Evolutionary conservation across 1,284 basidiomycete genomes (phyloP).

Genomic region (Ganoderma lingzhi): DNA sequence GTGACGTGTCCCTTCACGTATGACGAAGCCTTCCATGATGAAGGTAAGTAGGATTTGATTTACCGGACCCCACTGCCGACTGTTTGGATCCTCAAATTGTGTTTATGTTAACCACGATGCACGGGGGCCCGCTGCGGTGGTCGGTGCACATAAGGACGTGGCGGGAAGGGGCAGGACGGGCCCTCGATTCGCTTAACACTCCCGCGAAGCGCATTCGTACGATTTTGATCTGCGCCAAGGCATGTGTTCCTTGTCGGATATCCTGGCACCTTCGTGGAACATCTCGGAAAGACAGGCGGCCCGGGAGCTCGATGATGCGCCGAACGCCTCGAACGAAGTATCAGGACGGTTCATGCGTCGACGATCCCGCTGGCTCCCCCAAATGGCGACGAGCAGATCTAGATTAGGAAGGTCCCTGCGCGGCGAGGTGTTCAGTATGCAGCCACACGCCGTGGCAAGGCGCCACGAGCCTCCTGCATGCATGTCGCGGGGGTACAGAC

Average conservation of each 20-base stretch:
- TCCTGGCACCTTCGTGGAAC: too few species aligned
- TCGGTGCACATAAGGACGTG: background rate
- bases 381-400: background rate
- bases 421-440: conserved; percentile 13
- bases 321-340: too few species aligned
- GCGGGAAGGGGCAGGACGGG: background rate
- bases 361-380: background rate
- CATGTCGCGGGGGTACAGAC: background rate
- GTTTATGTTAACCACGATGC: background rate
- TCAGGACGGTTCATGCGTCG: background rate
- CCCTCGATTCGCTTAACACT: background rate
- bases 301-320: background rate
- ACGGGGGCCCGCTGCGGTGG: background rate
- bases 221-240: background rate
- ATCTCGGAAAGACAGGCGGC: background rate
- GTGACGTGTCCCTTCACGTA: background rate
- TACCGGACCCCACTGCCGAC: background rate
- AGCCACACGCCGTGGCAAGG: background rate
- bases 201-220: background rate
- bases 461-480: conserved; percentile 5
- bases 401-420: background rate
- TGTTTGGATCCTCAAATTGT: background rate
- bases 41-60: background rate
- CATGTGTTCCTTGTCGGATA: background rate
- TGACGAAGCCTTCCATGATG: background rate